Evolutionary conservation across 768 basidiomycete species (phyloP).

Genomic region (Lentinula lateritia): DNA sequence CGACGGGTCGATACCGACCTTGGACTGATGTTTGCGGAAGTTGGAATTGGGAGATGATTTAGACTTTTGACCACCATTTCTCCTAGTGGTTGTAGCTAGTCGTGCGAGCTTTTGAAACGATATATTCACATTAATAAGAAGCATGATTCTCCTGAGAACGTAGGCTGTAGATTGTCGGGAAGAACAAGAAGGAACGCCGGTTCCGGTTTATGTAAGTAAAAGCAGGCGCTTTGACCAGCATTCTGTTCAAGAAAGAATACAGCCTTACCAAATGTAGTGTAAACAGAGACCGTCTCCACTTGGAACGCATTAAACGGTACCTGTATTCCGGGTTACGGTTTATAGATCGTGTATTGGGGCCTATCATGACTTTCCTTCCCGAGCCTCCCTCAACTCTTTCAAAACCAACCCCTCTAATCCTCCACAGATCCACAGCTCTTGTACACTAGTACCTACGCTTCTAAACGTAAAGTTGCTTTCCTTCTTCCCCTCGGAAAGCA

Average conservation of each 20-base stretch:
- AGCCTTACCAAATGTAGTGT: no score
- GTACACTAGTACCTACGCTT: constrained; percentile 87
- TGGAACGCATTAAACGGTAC: no score
- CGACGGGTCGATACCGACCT: neutral
- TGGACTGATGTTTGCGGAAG: neutral
- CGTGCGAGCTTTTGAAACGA: neutral
- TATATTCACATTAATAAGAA: neutral
- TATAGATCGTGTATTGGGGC: no score
- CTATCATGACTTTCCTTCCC: neutral
- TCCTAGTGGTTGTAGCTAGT: neutral
- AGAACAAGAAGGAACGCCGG: no score
- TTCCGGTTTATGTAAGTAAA: no score
- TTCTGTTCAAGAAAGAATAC: no score
- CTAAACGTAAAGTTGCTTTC: constrained; percentile 57
- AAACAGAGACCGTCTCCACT: no score
- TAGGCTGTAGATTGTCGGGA: no score
- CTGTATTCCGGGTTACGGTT: no score
- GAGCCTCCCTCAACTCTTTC: constrained; percentile 34
- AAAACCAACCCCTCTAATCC: constrained; percentile 90
- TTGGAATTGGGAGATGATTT: neutral
- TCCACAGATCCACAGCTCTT: constrained; percentile 95
- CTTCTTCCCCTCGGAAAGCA: constrained; percentile 42
- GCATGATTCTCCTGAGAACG: neutral
- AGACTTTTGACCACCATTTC: neutral
- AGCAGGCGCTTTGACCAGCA: no score